Evolutionary conservation across 139 green algal species (phyloP), one percentile per base, ranked within the genome.

Genomic region (Helicosporidium sp.): DNA sequence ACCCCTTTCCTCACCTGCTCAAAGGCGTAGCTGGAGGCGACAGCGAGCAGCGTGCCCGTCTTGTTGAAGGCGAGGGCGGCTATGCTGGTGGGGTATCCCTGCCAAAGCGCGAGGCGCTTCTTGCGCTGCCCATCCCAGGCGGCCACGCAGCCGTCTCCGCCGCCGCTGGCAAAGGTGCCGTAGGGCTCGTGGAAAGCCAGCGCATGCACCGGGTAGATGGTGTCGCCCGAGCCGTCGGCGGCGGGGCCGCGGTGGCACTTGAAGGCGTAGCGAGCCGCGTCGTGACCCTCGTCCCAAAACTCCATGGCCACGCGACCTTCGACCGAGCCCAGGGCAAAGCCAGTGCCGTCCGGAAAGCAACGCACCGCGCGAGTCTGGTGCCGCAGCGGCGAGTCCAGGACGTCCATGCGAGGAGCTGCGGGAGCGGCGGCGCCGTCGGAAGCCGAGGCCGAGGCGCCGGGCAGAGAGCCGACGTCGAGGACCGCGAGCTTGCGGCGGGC

Each of bases 71-170:
- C 69, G 43, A 93, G 60, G 1, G 80, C 76, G 0, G 82, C 69
- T 0, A 95, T 64, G n/a, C 56, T 76, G 3, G 80, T 92, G 28
- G 77, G 77, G 62, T 93, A 94, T 7, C 62, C 64, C 7, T 40
- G 22, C 13, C 59, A 48, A 51, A 58, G 18, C n/a, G 10, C 7
- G 8, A 94, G 62, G 20, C 82, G 72, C 68, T 94, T 94, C 66
- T 93, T 90, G 64, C 93, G 85, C 39, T 60, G 61, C 10, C 78
- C 78, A 47, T 94, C 84, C 84, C 84, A 94, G 2, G 89, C 61
- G 49, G 82, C 87, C 7, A 93, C 72, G 36, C 83, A 69, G 10
- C 84, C 84, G 52, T 94, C 84, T 16, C 81, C 81, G 7, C 62
- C 77, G 27, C 84, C 84, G 4, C 83, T 94, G 29, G 76, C 83